Evolutionary conservation across 306 rosid genomes (phyloP), one percentile per base, ranked within the genome.

Genomic region (Fragaria ananassa): DNA sequence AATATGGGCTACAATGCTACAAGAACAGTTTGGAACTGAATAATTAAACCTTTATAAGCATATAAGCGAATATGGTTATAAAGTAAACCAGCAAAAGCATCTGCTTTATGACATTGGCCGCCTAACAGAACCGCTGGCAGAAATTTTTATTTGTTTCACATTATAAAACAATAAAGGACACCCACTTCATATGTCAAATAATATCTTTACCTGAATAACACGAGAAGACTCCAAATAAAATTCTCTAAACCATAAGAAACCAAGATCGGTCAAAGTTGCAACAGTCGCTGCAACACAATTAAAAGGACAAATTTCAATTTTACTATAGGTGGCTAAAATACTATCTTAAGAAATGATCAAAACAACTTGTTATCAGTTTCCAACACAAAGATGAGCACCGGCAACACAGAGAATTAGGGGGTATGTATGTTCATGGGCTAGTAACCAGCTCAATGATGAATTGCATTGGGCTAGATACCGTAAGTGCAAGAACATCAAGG

Each of bases 241-340:
- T 83, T 94, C 98, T 87, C 96, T 91, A 76, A 90, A 94, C 98
- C 98, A 94, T 78, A 94, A 87, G 95, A 92, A 94, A 86, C 98
- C 98, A 83, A 94, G 92, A 86, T 94, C 98, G 9, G 97, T 89
- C 87, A 94, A 79, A 34, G 93, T 85, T 53, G 97, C 89, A 66
- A 89, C 92, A 27, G 97, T 90, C 63, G 79, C 98, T 94, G 96
- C 91, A 86, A 80, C 35, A 80, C 34, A 76, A 79, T 73, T 53
- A 70, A 1, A 75, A 66, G 49, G 54, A 31, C 13, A 74, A 74
- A 58, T 5, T 44, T 44, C 62, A 39, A 58, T 17, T 18, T 46
- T 37, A 47, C 67, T 12, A 71, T 17, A 83, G 63, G 42, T 67
- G 42, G n/a, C 31, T 11, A 19, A 7, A 37, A 68, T 27, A 31